Evolutionary conservation across 306 rosid species (phyloP).

Genomic region (Rubus parviflorus): DNA sequence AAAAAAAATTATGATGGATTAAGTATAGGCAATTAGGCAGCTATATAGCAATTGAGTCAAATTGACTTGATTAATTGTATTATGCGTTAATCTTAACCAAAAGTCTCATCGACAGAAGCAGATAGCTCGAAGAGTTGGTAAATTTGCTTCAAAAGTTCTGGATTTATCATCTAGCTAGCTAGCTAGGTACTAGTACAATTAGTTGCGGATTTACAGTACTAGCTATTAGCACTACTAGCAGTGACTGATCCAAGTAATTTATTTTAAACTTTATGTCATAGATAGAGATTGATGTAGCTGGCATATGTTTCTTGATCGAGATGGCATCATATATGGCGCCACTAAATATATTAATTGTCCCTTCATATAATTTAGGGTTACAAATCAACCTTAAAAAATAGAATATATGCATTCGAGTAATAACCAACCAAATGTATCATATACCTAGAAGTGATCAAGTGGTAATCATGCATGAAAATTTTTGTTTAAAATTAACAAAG

Average conservation of each 20-base stretch:
- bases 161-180: not conserved
- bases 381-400: too few species aligned
- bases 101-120: not conserved
- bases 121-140: not conserved
- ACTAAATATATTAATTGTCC: not conserved
- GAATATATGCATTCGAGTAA: too few species aligned
- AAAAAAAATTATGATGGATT: not conserved
- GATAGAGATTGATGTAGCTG: constrained; percentile 25
- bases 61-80: too few species aligned
- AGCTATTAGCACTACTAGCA: constrained; percentile 27
- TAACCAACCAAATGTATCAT: too few species aligned
- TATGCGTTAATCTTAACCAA: not conserved
- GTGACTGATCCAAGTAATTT: constrained; percentile 11
- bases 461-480: too few species aligned
- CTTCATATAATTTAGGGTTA: not conserved
- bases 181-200: not conserved
- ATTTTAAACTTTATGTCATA: constrained; percentile 26
- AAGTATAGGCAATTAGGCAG: too few species aligned
- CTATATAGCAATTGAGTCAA: too few species aligned
- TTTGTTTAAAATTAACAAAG: too few species aligned
- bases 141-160: not conserved
- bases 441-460: too few species aligned
- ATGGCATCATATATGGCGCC: not conserved
- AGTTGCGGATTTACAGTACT: not conserved
- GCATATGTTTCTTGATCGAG: constrained; percentile 7